Conservation (phyloP, 2,329 filamentous ascomycete genomes). For the Blastomyces silverae region DNA sequence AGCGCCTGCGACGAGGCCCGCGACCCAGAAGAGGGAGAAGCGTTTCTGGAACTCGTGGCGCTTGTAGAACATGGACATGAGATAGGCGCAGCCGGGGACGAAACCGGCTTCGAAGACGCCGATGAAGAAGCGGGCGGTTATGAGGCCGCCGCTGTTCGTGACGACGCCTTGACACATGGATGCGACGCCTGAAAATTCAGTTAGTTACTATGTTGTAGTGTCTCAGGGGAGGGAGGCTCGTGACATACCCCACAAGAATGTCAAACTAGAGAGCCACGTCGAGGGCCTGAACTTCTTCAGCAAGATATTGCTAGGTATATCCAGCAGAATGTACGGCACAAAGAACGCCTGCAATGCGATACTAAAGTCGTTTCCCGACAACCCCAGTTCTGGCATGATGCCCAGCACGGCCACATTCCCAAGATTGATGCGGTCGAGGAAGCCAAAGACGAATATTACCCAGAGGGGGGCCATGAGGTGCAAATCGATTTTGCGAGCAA, state of each 20-base stretch:
- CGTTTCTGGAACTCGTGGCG: slow-evolving; percentile 36
- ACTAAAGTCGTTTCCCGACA: slow-evolving; percentile 31
- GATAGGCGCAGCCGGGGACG: slow-evolving; percentile 32
- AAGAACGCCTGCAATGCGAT: slow-evolving; percentile 34
- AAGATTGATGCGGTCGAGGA: slow-evolving; percentile 25
- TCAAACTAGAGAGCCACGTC: slow-evolving; percentile 24
- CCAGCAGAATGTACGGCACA: slow-evolving; percentile 27
- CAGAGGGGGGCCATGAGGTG: slow-evolving; percentile 24
- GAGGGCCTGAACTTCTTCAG: slow-evolving; percentile 25
- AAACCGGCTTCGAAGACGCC: slow-evolving; percentile 34
- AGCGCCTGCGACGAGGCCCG: slow-evolving; percentile 30
- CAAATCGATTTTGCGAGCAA: slow-evolving; percentile 23
- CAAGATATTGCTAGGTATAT: slow-evolving; percentile 29
- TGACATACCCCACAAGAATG: slow-evolving; percentile 24
- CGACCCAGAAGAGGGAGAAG: slow-evolving; percentile 32
- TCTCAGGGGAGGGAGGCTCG: too few relatives aligned
- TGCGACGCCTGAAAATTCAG: slow-evolving; percentile 21
- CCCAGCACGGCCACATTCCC: slow-evolving; percentile 26
- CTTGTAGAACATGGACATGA: slow-evolving; percentile 34
- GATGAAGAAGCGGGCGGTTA: slow-evolving; percentile 30
- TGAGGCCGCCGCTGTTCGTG: slow-evolving; percentile 26
- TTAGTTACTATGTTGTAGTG: not conserved
- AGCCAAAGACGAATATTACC: slow-evolving; percentile 24
- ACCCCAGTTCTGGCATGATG: slow-evolving; percentile 22
- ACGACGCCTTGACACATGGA: slow-evolving; percentile 31